phyloP scores from a whole-genome alignment of 2,329 filamentous ascomycete species.

The Hypoxylon sp. region DNA sequence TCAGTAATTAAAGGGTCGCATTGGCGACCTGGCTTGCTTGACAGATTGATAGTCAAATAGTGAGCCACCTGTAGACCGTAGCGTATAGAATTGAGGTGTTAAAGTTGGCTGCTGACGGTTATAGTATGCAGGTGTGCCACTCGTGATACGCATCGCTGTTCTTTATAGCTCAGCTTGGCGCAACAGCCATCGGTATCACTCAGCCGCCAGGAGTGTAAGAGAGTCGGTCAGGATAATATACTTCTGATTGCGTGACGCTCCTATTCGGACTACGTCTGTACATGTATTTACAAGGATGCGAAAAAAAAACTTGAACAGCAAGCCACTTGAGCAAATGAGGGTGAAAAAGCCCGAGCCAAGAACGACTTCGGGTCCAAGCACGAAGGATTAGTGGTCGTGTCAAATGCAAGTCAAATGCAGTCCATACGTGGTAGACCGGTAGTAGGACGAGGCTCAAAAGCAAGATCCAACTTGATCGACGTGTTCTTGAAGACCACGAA shows the following conservation, averaged over 20 bases:
- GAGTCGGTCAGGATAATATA: slow-evolving; percentile 35
- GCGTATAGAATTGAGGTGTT: background rate
- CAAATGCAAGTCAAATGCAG: slow-evolving; percentile 1
- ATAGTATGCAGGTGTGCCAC: slow-evolving; percentile 12
- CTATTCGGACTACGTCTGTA: background rate
- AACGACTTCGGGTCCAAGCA: slow-evolving; percentile 6
- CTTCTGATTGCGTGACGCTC: background rate
- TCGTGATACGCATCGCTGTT: slow-evolving; percentile 10
- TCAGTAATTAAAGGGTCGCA: slow-evolving; percentile 24
- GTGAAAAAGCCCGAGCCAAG: slow-evolving; percentile 16
- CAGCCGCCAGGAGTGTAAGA: slow-evolving; percentile 35
- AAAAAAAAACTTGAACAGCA: background rate
- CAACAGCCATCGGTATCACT: slow-evolving; percentile 27
- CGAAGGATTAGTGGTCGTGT: background rate
- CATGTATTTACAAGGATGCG: background rate
- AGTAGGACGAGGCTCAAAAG: slow-evolving; percentile 20
- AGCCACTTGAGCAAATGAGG: slow-evolving; percentile 7
- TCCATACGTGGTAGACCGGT: background rate
- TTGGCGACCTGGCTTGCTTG: slow-evolving; percentile 12
- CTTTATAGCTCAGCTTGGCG: slow-evolving; percentile 13
- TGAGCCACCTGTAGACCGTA: slow-evolving; percentile 10
- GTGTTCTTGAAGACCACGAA: background rate
- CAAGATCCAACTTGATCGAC: slow-evolving; percentile 4
- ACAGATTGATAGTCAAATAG: slow-evolving; percentile 10
- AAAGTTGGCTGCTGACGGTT: slow-evolving; percentile 16